Percentiles rank a stretch among this genome's conserved stretches.
phyloP scores from a whole-genome alignment of 108 stramenopile genomes.

The Stephanodiscus triporus region DNA sequence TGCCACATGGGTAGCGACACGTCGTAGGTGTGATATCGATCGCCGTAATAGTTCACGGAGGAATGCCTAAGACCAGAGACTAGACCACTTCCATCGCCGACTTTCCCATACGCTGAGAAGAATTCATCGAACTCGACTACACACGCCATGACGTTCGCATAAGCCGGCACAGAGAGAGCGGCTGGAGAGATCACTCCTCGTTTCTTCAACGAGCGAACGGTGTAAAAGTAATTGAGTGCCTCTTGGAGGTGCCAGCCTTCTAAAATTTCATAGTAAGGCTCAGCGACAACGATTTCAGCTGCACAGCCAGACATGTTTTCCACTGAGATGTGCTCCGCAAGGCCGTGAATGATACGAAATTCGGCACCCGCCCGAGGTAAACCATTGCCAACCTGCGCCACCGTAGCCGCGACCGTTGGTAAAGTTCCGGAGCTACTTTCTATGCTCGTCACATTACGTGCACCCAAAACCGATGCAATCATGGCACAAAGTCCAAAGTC shows the following conservation, averaged over 20 bases:
- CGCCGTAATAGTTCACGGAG: conserved; percentile 55
- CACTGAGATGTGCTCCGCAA: conserved; percentile 50
- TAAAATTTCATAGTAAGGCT: conserved; percentile 78
- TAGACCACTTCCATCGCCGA: conserved; percentile 36
- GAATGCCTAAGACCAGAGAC: conserved; percentile 68
- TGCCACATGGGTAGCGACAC: conserved; percentile 69
- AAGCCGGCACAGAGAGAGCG: conserved; percentile 54
- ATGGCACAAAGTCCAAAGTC: conserved; percentile 80
- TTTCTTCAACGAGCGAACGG: conserved; percentile 51
- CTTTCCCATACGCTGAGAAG: conserved; percentile 46
- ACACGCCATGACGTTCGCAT: conserved; percentile 67
- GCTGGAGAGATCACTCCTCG: conserved; percentile 43
- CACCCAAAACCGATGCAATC: conserved; percentile 67
- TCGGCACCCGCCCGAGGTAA: conserved; percentile 27
- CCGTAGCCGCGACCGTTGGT: conserved; percentile 59
- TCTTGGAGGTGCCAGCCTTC: conserved; percentile 78
- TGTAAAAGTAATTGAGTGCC: conserved; percentile 76
- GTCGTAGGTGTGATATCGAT: conserved; percentile 50
- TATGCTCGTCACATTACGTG: conserved; percentile 60
- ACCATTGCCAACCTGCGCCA: conserved; percentile 72
- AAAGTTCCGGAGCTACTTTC: conserved; percentile 60
- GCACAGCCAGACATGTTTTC: conserved; percentile 41
- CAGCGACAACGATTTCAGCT: conserved; percentile 69
- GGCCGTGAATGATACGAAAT: conserved; percentile 57
- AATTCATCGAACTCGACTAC: conserved; percentile 65